Evolutionary conservation across 2,329 filamentous ascomycete genomes (phyloP).

Genomic region (Apiospora arundinis): DNA sequence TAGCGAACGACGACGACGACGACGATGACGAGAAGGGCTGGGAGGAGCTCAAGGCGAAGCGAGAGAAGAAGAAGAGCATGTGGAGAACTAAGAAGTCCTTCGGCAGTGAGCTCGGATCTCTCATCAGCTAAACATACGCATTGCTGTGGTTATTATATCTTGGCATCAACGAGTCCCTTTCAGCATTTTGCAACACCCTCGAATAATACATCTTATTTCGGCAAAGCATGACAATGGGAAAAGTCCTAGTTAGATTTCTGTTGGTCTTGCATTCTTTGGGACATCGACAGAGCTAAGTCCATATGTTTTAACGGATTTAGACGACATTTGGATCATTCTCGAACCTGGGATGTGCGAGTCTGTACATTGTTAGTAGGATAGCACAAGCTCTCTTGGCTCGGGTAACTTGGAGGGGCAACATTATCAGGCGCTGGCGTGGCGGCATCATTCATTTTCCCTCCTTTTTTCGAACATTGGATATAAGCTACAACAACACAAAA

Average conservation of each 20-base stretch:
- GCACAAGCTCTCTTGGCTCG: neutral
- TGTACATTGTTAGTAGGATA: conserved; percentile 1
- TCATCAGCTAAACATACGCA: conserved; percentile 46
- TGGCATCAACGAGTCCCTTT: neutral
- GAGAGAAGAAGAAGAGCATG: conserved; percentile 70
- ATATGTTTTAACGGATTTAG: conserved; percentile 1
- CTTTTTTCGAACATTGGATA: conserved; percentile 2
- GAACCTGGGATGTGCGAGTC: neutral
- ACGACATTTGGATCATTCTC: neutral
- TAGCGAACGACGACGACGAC: conserved; percentile 53
- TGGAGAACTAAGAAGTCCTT: conserved; percentile 68
- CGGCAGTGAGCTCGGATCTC: conserved; percentile 53
- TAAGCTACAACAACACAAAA: conserved; percentile 15
- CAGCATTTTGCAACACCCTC: neutral
- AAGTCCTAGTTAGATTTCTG: neutral
- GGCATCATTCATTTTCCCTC: conserved; percentile 4
- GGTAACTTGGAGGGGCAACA: conserved; percentile 14
- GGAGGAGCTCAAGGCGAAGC: conserved; percentile 73
- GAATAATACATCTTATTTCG: neutral
- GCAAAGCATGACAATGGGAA: conserved; percentile 6
- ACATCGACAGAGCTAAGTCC: neutral
- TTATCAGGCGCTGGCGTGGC: conserved; percentile 15
- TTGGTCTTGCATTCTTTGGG: neutral
- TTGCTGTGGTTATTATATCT: conserved; percentile 14
- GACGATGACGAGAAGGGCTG: conserved; percentile 73